Percentiles rank a stretch among this genome's conserved stretches.
Evolutionary conservation across 441 rosid species (phyloP).

Genomic region (Mallotus repandus): DNA sequence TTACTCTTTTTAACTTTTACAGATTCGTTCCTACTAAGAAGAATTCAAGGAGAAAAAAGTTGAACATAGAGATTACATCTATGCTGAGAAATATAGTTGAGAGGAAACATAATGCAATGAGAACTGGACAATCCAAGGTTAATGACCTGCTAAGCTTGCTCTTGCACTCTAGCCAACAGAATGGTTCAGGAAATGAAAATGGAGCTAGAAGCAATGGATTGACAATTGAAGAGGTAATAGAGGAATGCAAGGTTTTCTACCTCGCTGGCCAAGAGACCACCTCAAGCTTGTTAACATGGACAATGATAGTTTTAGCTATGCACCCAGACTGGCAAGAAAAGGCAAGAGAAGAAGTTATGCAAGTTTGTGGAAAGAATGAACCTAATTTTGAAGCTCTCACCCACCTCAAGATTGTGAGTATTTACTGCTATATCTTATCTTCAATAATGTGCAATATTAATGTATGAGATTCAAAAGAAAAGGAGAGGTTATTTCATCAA

Average conservation of each 20-base stretch:
- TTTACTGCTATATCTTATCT: neutral
- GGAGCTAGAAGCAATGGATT: conserved; percentile 16
- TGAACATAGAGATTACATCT: conserved; percentile 37
- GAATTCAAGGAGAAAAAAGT: conserved; percentile 38
- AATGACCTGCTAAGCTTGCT: conserved; percentile 49
- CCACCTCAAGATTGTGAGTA: conserved; percentile 43
- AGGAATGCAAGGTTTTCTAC: conserved; percentile 53
- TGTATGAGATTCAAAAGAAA: neutral
- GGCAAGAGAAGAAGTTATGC: conserved; percentile 47
- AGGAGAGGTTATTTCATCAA: neutral
- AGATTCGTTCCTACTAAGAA: conserved; percentile 53
- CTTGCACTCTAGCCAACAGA: conserved; percentile 31
- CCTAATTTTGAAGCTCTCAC: conserved; percentile 36
- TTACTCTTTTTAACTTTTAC: neutral
- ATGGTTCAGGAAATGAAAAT: conserved; percentile 22
- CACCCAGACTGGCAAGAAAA: conserved; percentile 58
- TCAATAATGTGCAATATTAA: neutral
- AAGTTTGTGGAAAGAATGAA: conserved; percentile 31
- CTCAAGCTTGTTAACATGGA: conserved; percentile 46
- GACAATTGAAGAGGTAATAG: conserved; percentile 44
- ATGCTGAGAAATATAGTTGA: conserved; percentile 35
- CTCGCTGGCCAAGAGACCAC: conserved; percentile 59
- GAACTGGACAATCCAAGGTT: conserved; percentile 27
- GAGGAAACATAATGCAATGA: conserved; percentile 33
- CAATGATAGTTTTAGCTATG: conserved; percentile 42